Percentiles rank a stretch among this genome's conserved stretches.
These are phyloP conservation scores for Baorangia bicolor DNA, from an alignment of 768 basidiomycete genomes.

Conservation along the genomic window DNA sequence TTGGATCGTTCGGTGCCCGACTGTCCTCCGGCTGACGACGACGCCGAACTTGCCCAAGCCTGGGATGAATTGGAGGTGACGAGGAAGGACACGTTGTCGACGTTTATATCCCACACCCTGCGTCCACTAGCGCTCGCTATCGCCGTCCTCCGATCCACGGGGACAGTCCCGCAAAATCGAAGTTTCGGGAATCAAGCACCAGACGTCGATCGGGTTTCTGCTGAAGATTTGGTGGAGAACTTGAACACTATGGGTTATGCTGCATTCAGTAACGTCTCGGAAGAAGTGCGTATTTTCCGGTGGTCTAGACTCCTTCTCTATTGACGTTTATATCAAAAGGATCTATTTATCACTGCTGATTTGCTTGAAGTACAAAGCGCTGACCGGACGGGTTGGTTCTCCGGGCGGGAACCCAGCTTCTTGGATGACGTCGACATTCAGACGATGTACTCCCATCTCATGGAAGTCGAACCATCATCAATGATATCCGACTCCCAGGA, in stretches of 20 bases:
- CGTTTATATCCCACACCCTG: conserved; percentile 57
- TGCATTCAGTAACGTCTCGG: conserved; percentile 72
- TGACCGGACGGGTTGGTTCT: conserved; percentile 81
- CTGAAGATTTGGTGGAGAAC: conserved; percentile 74
- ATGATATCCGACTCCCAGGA: conserved; percentile 74
- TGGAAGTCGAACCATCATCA: conserved; percentile 69
- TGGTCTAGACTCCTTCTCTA: background rate
- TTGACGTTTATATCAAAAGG: conserved; percentile 41
- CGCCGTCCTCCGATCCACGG: conserved; percentile 26
- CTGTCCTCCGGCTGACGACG: conserved; percentile 32
- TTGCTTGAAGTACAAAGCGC: conserved; percentile 77
- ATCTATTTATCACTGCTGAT: conserved; percentile 75
- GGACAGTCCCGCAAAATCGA: conserved; percentile 7
- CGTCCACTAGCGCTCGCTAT: conserved; percentile 47
- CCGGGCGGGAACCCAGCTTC: conserved; percentile 48
- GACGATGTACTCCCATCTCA: conserved; percentile 70
- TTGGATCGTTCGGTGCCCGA: conserved; percentile 53
- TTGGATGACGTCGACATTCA: conserved; percentile 75
- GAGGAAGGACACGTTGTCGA: conserved; percentile 39
- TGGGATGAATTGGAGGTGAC: conserved; percentile 46
- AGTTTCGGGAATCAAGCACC: conserved; percentile 47
- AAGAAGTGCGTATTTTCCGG: conserved; percentile 53
- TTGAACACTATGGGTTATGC: conserved; percentile 75
- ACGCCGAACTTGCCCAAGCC: conserved; percentile 45
- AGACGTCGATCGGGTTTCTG: conserved; percentile 59